Base-by-base conservation (phyloP, 2,329 filamentous ascomycete genomes). In the Mycogone perniciosa region DNA sequence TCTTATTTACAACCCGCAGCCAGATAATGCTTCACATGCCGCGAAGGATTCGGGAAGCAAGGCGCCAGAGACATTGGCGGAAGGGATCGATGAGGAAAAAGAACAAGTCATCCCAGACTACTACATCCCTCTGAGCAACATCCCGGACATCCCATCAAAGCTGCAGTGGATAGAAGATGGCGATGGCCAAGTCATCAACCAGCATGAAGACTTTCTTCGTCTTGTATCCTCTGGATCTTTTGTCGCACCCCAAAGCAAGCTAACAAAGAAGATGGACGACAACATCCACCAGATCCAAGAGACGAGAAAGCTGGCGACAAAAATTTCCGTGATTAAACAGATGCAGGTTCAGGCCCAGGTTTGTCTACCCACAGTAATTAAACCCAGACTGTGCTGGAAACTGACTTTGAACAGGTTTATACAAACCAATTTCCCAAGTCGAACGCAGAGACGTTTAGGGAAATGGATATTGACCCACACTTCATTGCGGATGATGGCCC, bases 271-370 rank as follows among this genome's bases (percentile, higher is more conserved):
- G 64, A 86, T 99, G 69, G 89, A 96, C 59, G 81, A 84, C 50
- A 99, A 99, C 60, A 89, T 97, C 69, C 82, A 83, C 54, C 91
- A 96, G 64, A 91, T 99, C 78, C 93, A 99, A 67, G 92, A 97
- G 62, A 99, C 93, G 1, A 81, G 93, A 59, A 97, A 96, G 65
- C 80, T 99, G 31, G 95, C 90, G 62, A 90, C 90, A 8, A 99
- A 97, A 71, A 96, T 99, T 65, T 86, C 89, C 44, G 89, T 99
- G 55, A 93, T 99, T 66, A 99, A 97, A 73, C 93, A 99, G 72
- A 99, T 99, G 93, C 93, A 99, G 71, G 82, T 97, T 48, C 93
- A 99, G 67, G 89, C 90, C 46, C 93, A 96, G 80, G 88, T 89
- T 80, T 64, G 74, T 11, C 10, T 45, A 13, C 5, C n/a, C 11